Evolutionary conservation across 352 stramenopile species (phyloP), one percentile per base, ranked within the genome.

Genomic region (Elongisporangium senticosum): DNA sequence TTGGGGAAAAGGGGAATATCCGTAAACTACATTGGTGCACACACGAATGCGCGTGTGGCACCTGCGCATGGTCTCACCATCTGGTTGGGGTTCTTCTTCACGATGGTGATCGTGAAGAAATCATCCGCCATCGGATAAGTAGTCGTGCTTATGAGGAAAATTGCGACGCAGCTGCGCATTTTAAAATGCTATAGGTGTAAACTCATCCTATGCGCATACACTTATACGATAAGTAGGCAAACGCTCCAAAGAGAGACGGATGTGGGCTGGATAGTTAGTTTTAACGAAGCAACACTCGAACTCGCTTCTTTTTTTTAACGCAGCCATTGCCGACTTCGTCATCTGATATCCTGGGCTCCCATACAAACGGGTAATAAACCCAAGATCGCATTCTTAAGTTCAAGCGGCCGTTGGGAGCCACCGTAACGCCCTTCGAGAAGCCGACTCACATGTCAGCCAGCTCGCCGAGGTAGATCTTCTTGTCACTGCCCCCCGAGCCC

Each of bases 401-500:
- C 33, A 43, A 43, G 33, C 11, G 33, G 33, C 33, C 33, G 33
- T 15, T 17, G 13, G 33, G 13, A 17, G 4, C 33, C 5, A 17
- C 33, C 13, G 33, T 43, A 43, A 43, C 33, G 33, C 33, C 33
- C 33, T 43, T 43, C 33, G 33, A 43, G 33, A 43, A 43, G 33
- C 33, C 10, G 28, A 13, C 33, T 43, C 33, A 86, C 51, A 81
- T 71, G 48, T 81, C 74, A 17, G 74, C 69, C 23, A 94, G 73
- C 62, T 94, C 85, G 55, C 84, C 85, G 26, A 94, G 68, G 77
- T 86, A 92, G 62, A 94, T 89, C 64, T 67, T 88, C 72, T 95
- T 93, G 80, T 96, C 87, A 59, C 78, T 87, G 59, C 82, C 78
- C 63, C 86, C 92, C 11, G 87, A 96, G 52, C 83, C 85, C 39